These are phyloP conservation scores for Scutellaria minor DNA, from an alignment of 257 asterid species.

Conservation along the genomic window DNA sequence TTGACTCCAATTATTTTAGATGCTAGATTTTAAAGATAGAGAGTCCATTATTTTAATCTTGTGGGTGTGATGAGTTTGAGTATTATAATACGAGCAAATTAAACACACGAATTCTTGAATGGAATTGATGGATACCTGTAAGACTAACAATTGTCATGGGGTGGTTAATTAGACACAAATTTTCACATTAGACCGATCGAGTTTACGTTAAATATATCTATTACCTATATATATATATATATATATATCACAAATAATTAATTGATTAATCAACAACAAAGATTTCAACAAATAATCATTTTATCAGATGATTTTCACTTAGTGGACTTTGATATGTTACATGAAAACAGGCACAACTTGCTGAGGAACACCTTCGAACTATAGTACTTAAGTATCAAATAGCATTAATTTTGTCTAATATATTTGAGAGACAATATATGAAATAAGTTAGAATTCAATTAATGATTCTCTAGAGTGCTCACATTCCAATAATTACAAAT, in stretches of 20 bases:
- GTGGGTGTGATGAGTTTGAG: no score
- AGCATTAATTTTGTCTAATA: not conserved
- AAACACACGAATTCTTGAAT: not conserved
- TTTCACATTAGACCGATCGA: constrained; percentile 34
- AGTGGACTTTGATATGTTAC: constrained; percentile 20
- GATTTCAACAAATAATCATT: not conserved
- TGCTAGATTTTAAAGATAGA: not conserved
- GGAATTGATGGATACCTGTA: no score
- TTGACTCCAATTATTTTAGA: constrained; percentile 14
- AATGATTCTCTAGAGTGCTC: not conserved
- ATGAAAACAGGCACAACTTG: constrained; percentile 24
- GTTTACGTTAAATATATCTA: not conserved
- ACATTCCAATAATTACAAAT: constrained; percentile 13
- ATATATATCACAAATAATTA: not conserved
- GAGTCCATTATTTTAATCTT: no score
- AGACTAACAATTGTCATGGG: not conserved
- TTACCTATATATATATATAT: no score
- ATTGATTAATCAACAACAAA: constrained; percentile 9
- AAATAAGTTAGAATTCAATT: not conserved
- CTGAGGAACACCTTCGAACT: constrained; percentile 13
- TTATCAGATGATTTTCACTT: not conserved
- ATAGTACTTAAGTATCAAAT: not conserved
- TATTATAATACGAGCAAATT: no score
- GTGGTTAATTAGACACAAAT: not conserved
- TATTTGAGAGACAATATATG: not conserved